Percentiles rank a stretch among this genome's conserved stretches.
Evolutionary conservation across 257 asterid species (phyloP).

Genomic region (Solanum corneliomulleri): DNA sequence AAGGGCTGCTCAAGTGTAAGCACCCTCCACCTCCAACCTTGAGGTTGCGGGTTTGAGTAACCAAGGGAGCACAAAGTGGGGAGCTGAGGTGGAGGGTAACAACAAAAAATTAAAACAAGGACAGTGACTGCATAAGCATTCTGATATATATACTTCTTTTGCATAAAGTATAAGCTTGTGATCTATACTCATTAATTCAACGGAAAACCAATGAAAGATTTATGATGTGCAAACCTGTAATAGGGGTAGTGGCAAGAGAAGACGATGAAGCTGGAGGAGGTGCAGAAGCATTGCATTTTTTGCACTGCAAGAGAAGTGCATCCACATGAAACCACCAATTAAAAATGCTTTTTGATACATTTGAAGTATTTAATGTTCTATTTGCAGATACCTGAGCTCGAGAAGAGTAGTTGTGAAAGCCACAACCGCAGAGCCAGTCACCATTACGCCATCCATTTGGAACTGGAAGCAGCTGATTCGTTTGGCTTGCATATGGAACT

Average conservation of each 20-base stretch:
- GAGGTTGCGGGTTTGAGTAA: not conserved
- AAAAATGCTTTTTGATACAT: not conserved
- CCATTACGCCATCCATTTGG: slow-evolving; percentile 82
- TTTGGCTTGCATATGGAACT: slow-evolving; percentile 28
- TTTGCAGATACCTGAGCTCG: slow-evolving; percentile 44
- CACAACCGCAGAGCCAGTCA: slow-evolving; percentile 85
- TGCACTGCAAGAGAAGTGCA: slow-evolving; percentile 50
- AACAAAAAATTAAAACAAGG: not conserved
- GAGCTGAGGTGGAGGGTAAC: not conserved
- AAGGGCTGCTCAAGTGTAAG: not conserved
- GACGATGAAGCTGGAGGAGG: slow-evolving; percentile 39
- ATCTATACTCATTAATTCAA: not conserved
- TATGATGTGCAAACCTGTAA: slow-evolving; percentile 33
- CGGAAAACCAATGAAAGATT: not conserved
- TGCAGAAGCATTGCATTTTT: slow-evolving; percentile 62
- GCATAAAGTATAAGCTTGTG: not conserved
- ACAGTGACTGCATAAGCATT: not conserved
- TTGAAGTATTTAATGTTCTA: not conserved
- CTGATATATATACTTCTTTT: not conserved
- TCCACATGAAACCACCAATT: not conserved
- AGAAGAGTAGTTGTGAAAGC: slow-evolving; percentile 87
- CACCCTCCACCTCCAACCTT: not conserved
- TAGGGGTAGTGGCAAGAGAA: slow-evolving; percentile 43
- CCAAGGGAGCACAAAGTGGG: not conserved
- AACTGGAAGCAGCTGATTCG: slow-evolving; percentile 32